These are phyloP conservation scores for Conticribra weissflogii DNA, from an alignment of 108 stramenopile genomes.

Conservation along the genomic window DNA sequence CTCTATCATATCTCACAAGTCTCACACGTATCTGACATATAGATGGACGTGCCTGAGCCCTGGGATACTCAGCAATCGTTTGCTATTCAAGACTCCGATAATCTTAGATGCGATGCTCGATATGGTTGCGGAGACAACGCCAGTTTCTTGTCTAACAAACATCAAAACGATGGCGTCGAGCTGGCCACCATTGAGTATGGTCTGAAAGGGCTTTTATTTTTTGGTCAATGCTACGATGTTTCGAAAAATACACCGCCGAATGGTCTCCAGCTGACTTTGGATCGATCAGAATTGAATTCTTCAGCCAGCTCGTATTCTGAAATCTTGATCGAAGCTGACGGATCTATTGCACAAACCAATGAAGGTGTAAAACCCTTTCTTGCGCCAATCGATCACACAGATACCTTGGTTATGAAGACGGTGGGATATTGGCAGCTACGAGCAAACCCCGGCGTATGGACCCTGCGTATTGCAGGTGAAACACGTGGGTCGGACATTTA, in stretches of 20 bases:
- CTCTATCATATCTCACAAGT: not conserved
- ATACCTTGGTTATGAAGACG: slow-evolving; percentile 98
- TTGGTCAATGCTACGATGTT: slow-evolving; percentile 93
- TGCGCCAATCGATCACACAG: slow-evolving; percentile 53
- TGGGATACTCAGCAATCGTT: slow-evolving; percentile 94
- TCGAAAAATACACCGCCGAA: slow-evolving; percentile 77
- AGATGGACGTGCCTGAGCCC: slow-evolving; percentile 93
- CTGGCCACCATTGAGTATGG: slow-evolving; percentile 82
- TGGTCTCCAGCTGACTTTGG: slow-evolving; percentile 92
- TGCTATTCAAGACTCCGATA: slow-evolving; percentile 94
- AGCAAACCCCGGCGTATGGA: slow-evolving; percentile 93
- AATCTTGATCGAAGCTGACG: slow-evolving; percentile 52
- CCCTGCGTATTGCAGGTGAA: slow-evolving; percentile 72
- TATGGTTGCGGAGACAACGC: slow-evolving; percentile 70
- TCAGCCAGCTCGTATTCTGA: slow-evolving; percentile 13
- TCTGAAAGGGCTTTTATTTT: slow-evolving; percentile 86
- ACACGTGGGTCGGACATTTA: slow-evolving; percentile 89
- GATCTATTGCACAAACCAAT: slow-evolving; percentile 26
- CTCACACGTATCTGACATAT: not conserved
- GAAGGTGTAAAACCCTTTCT: not conserved
- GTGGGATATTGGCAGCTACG: slow-evolving; percentile 98
- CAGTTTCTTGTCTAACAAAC: slow-evolving; percentile 19
- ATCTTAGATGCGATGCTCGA: slow-evolving; percentile 86
- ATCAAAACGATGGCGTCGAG: slow-evolving; percentile 33
- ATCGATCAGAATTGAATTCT: slow-evolving; percentile 35